A percentile compares a stretch with the other conserved stretches of the same genome.
Evolutionary conservation across 768 basidiomycete genomes (phyloP).

Genomic region (Imleria badia): DNA sequence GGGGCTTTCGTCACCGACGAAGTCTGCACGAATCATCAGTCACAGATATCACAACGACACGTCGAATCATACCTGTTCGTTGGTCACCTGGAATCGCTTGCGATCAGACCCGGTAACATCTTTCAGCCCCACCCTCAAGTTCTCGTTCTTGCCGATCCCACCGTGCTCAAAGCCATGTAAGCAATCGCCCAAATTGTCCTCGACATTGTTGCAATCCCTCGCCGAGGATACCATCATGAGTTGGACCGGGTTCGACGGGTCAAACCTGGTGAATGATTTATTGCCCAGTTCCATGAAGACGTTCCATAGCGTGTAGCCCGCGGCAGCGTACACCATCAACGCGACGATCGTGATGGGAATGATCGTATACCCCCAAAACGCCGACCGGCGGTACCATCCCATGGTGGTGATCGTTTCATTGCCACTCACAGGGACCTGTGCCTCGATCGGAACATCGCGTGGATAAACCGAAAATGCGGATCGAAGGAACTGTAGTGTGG

Average conservation of each 20-base stretch:
- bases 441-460: neutral
- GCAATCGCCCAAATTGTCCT: neutral
- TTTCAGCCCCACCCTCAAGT: neutral
- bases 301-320: conserved; percentile 8
- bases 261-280: neutral
- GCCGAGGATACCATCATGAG: conserved; percentile 6
- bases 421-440: neutral
- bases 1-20: neutral
- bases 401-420: neutral
- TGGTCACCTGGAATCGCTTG: conserved; percentile 2
- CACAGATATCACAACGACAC: neutral
- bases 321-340: conserved; percentile 4
- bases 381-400: neutral
- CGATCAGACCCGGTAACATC: neutral
- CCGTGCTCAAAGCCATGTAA: neutral
- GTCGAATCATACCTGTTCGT: neutral
- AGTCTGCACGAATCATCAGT: neutral
- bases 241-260: conserved; percentile 6
- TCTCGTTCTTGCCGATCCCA: neutral
- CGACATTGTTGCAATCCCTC: neutral
- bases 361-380: conserved; percentile 1
- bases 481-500: neutral
- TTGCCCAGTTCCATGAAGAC: neutral
- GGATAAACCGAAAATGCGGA: conserved; percentile 10
- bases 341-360: conserved; percentile 6